phyloP scores from a whole-genome alignment of 495 filamentous ascomycete genomes.

The Tuber aestivum region DNA sequence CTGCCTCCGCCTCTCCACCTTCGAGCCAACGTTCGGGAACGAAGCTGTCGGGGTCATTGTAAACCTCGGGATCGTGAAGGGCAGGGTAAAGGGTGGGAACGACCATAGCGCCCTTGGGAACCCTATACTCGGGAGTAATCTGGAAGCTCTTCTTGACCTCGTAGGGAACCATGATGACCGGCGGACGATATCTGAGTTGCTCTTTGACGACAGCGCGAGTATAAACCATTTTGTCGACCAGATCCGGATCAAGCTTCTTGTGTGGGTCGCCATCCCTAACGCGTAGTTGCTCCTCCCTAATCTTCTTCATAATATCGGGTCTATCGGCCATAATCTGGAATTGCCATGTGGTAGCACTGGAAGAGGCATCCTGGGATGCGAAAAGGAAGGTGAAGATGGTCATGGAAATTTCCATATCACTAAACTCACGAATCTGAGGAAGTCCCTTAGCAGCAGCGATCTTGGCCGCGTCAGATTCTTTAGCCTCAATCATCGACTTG shows the following conservation, averaged over 20 bases:
- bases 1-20: slow-evolving; percentile 77
- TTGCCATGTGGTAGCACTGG: slow-evolving; percentile 85
- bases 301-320: slow-evolving; percentile 80
- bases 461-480: slow-evolving; percentile 64
- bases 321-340: slow-evolving; percentile 93
- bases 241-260: slow-evolving; percentile 66
- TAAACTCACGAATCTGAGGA: slow-evolving; percentile 65
- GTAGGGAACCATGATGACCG: slow-evolving; percentile 97
- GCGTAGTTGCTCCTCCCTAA: slow-evolving; percentile 84
- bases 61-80: slow-evolving; percentile 88
- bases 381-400: slow-evolving; percentile 97
- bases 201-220: slow-evolving; percentile 92
- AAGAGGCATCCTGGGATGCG: slow-evolving; percentile 94
- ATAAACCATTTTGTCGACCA: slow-evolving; percentile 81
- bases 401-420: slow-evolving; percentile 86
- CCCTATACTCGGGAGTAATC: slow-evolving; percentile 78
- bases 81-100: slow-evolving; percentile 85
- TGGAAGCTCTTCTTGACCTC: slow-evolving; percentile 93
- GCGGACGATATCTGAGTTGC: slow-evolving; percentile 88
- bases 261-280: slow-evolving; percentile 71
- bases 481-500: slow-evolving; percentile 72
- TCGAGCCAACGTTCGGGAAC: slow-evolving; percentile 89
- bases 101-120: slow-evolving; percentile 91
- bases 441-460: slow-evolving; percentile 48
- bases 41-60: slow-evolving; percentile 79